Evolutionary conservation across 306 rosid species (phyloP).

Genomic region (Medicago lupulina): DNA sequence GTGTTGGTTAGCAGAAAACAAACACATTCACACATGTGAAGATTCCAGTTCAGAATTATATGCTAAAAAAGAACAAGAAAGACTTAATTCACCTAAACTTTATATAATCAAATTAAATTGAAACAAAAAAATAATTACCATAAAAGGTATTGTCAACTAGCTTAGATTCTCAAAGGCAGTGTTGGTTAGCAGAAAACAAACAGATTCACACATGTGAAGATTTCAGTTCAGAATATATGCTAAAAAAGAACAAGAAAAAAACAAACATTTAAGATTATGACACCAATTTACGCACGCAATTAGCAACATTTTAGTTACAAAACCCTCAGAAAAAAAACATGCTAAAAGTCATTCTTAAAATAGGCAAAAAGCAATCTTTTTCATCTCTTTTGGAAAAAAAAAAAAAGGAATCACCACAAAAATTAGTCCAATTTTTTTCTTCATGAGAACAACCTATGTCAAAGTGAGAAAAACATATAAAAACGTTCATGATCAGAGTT

Average conservation of each 20-base stretch:
- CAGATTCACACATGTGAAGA: constrained; percentile 32
- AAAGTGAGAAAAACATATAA: neutral
- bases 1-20: neutral
- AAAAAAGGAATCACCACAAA: neutral
- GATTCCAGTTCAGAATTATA: constrained; percentile 6
- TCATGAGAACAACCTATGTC: neutral
- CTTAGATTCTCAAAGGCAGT: constrained; percentile 5
- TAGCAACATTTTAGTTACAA: constrained; percentile 17
- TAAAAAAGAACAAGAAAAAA: constrained; percentile 8
- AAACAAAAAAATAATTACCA: neutral
- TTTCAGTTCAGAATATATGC: constrained; percentile 2
- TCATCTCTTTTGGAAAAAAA: neutral
- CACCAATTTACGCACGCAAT: constrained; percentile 28
- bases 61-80: constrained; percentile 16
- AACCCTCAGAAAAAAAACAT: neutral
- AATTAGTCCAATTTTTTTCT: neutral
- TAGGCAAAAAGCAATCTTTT: neutral
- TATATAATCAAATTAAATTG: neutral
- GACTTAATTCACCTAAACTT: constrained; percentile 3
- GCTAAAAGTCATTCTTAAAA: neutral
- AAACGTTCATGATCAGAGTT: constrained; percentile 13
- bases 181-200: constrained; percentile 7
- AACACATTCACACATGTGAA: constrained; percentile 33
- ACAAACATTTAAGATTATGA: neutral
- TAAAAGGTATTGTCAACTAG: neutral